Percentiles rank a stretch among this genome's conserved stretches.
Evolutionary conservation across 345 rosid species (phyloP).

Genomic region (Dipteronia dyeriana): DNA sequence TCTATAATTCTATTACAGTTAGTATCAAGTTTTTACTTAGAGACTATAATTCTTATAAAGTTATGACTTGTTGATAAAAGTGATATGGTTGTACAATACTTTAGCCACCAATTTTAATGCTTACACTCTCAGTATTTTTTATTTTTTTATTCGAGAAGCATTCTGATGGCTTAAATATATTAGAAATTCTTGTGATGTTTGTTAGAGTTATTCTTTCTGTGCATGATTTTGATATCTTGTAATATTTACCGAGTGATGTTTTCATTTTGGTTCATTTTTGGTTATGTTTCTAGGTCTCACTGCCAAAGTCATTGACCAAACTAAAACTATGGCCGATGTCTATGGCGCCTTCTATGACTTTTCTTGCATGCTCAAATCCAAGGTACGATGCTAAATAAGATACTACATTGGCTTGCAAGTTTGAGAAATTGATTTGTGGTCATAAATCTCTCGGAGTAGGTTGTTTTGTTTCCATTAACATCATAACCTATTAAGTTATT

Average conservation of each 20-base stretch:
- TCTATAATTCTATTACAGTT: neutral
- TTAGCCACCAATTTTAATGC: neutral
- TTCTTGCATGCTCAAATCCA: slow-evolving; percentile 65
- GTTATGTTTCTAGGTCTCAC: slow-evolving; percentile 66
- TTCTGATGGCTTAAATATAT: neutral
- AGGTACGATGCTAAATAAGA: slow-evolving; percentile 43
- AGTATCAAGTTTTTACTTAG: neutral
- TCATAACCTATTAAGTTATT: too few species aligned
- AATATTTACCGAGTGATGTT: neutral
- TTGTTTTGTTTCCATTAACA: neutral
- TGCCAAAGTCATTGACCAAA: slow-evolving; percentile 79
- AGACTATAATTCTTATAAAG: neutral
- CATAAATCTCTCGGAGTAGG: neutral
- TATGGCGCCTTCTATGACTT: slow-evolving; percentile 87
- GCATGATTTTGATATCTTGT: neutral
- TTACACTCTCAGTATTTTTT: too few species aligned
- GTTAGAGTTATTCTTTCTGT: neutral
- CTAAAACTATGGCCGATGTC: slow-evolving; percentile 85
- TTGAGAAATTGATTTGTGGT: neutral
- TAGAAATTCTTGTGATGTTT: neutral
- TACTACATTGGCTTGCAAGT: neutral
- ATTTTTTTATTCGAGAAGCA: too few species aligned
- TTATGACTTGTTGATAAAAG: too few species aligned
- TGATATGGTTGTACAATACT: neutral
- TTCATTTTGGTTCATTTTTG: too few species aligned